These are phyloP conservation scores for Coemansia sp. DNA, from an alignment of 192 early-diverging fungal species.

Conservation along the genomic window DNA sequence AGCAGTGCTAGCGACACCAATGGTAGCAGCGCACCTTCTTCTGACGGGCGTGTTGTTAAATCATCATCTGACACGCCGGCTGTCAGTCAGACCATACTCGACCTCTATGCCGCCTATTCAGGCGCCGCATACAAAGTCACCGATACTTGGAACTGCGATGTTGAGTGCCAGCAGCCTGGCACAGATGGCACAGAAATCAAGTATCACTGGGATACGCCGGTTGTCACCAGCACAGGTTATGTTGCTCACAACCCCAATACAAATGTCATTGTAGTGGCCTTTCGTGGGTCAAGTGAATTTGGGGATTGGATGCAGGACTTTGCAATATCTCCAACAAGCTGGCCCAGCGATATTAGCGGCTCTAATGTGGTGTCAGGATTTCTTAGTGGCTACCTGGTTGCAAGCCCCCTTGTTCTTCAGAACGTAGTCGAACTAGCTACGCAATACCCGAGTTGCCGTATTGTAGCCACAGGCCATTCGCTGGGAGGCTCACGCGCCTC, in stretches of 20 bases:
- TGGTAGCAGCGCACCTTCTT: background rate
- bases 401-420: constrained; percentile 2
- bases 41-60: background rate
- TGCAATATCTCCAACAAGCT: background rate
- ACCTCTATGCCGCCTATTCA: constrained; percentile 29
- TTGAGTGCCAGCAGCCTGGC: constrained; percentile 19
- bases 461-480: constrained; percentile 38
- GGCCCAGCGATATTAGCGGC: constrained; percentile 8
- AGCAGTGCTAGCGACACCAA: background rate
- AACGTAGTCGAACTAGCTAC: background rate
- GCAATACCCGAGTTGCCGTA: constrained; percentile 22
- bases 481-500: constrained; percentile 37
- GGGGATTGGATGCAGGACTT: constrained; percentile 18
- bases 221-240: constrained; percentile 20
- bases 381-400: constrained; percentile 16
- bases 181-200: constrained; percentile 16
- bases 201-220: constrained; percentile 12
- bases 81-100: background rate
- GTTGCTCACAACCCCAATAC: constrained; percentile 18
- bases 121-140: constrained; percentile 20
- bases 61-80: background rate
- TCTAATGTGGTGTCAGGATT: constrained; percentile 30
- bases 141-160: constrained; percentile 15
- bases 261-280: constrained; percentile 17
- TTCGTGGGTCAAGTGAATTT: constrained; percentile 11